Evolutionary conservation across 345 rosid genomes (phyloP), one percentile per base, ranked within the genome.

Genomic region (Moricandia moricandioides): DNA sequence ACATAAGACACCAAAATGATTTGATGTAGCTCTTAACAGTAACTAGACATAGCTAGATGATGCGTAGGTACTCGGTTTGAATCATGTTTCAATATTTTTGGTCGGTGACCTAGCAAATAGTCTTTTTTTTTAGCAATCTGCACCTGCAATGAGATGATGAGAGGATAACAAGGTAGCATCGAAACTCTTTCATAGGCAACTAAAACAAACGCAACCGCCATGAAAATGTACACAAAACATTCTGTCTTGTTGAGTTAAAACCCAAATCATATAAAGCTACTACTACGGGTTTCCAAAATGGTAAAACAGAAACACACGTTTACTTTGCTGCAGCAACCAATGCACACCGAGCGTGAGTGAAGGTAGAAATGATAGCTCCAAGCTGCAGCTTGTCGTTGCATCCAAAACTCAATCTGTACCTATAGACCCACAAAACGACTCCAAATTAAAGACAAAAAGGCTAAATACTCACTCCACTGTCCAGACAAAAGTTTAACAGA

Each of bases 311-410:
- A 62, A 31, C 31, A 55, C 13, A 31, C 62, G 30, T 71, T 81
- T 83, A 90, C 60, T 83, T 87, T 54, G 87, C 91, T 8, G 86
- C 85, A 45, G 88, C 89, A 59, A 90, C 91, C 29, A 92, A 67
- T 0, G 86, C 86, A 18, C 90, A 73, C 65, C 94, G 85, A 58
- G 97, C 91, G 21, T 78, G 76, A 1, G 97, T 81, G 83, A 92
- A 95, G 9, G 89, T 78, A 54, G 97, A 80, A 76, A 92, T 82
- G 27, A 92, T 83, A 7, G 97, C 85, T 73, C 97, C 99, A 63
- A 92, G 88, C 73, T 92, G 99, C 80, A 95, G 77, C 79, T 88
- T 95, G 63, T 92, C 99, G 65, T 74, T 90, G 86, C 98, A 92
- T 73, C 94, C 98, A 70, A 88, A 90, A 71, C 87, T 86, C 85